Evolutionary conservation across 208 protist genomes (phyloP), one percentile per base, ranked within the genome.

Genomic region (Wallacemonas sp.): DNA sequence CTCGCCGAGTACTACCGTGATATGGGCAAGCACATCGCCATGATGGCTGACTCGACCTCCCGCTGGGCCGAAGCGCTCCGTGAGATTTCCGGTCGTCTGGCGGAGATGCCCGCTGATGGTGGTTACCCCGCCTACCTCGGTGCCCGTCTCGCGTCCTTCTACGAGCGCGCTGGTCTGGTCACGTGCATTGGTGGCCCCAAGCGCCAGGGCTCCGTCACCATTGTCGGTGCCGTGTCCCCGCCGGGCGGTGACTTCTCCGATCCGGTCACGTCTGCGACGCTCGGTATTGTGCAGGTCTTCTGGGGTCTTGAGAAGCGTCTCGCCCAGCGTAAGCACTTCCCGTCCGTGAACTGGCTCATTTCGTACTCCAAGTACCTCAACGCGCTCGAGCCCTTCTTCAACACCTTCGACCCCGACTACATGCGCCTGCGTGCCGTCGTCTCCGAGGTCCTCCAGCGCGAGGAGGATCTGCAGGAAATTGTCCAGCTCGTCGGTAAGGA

Each of bases 281-380:
- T 99, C 26, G 92, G 91, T 80, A 99, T 99, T 74, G 99, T 99
- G 41, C 99, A 99, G 88, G 99, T 99, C 27, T 99, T 99, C 90
- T 99, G 99, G 99, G 99, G 98, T 76, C 89, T 99, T 5, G 98
- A 99, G 88, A 99, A 99, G 94, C 99, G 99, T 67, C 92, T 99
- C 5, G 99, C 99, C 2, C 98, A 99, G 92, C 87, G 99, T 56
- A 99, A 99, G 91, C 99, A 99, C 91, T 99, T 99, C 93, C 99
- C 99, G 32, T 99, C 99, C 8, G 97, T 99, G 32, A 99, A 99
- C 88, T 99, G 99, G 99, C 85, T 98, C 29, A 94, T 99, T 68
- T 99, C 96, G 4, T 99, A 99, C 88, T 99, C 97, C 33, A 99
- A 99, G 78, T 99, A 99, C 81, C 80, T 95, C 27, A 94, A 99